phyloP scores from a whole-genome alignment of 2,329 filamentous ascomycete genomes.

The Eutypa lata region DNA sequence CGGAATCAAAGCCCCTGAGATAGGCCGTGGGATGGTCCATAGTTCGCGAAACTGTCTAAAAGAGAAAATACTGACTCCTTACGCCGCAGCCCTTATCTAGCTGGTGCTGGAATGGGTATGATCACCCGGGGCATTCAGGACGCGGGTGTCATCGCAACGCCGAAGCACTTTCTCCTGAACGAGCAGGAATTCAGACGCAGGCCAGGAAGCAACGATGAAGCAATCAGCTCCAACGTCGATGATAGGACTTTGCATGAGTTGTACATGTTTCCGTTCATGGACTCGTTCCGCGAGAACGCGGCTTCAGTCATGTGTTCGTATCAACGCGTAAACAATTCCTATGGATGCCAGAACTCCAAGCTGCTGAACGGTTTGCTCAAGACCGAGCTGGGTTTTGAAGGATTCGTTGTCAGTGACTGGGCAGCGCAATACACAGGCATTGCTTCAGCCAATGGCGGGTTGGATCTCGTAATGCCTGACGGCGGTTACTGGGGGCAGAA shows the following conservation, averaged over 20 bases:
- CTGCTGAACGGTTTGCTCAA: conserved; percentile 46
- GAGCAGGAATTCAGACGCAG: conserved; percentile 33
- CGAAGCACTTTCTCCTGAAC: conserved; percentile 37
- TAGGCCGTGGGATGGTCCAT: too few relatives aligned
- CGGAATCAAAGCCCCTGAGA: too few relatives aligned
- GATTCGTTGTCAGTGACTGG: conserved; percentile 40
- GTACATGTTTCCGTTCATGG: conserved; percentile 57
- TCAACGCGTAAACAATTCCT: conserved; percentile 45
- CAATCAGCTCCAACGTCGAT: neutral
- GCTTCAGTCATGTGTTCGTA: conserved; percentile 42
- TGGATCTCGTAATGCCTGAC: conserved; percentile 52
- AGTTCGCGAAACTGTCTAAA: too few relatives aligned
- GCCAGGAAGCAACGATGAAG: conserved; percentile 2
- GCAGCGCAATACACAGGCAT: conserved; percentile 38
- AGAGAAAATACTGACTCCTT: too few relatives aligned
- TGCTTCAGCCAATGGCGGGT: conserved; percentile 39
- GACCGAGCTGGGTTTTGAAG: conserved; percentile 41
- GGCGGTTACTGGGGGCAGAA: conserved; percentile 39
- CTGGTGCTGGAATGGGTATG: conserved; percentile 26
- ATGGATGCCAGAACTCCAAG: conserved; percentile 47
- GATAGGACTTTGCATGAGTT: conserved; percentile 60
- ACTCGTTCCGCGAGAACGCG: conserved; percentile 26
- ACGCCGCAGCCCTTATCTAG: conserved; percentile 52
- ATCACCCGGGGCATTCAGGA: conserved; percentile 32
- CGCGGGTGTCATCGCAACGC: conserved; percentile 34